Conservation (phyloP, 768 basidiomycete genomes). For the Auriculariales sp. region DNA sequence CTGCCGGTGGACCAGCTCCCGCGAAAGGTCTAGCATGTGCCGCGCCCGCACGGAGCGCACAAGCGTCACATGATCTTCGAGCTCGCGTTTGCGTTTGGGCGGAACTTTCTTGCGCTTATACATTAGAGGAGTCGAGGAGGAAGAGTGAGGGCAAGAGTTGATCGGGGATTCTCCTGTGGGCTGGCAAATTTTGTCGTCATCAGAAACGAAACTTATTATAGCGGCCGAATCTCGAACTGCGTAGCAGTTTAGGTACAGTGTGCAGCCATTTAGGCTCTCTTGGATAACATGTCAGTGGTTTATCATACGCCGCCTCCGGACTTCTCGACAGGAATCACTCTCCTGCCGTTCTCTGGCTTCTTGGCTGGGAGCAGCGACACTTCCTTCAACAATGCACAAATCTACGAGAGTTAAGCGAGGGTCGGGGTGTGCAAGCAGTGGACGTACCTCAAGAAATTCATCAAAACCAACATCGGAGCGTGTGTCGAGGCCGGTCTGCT, state of each 20-base stretch:
- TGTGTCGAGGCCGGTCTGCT: conserved; percentile 52
- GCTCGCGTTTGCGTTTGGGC: background rate
- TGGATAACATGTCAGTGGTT: background rate
- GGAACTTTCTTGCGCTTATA: too few species aligned
- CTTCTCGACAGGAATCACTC: conserved; percentile 38
- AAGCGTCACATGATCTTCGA: background rate
- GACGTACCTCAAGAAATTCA: conserved; percentile 73
- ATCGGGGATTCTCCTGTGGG: too few species aligned
- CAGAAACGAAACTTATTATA: too few species aligned
- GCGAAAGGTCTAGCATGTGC: background rate
- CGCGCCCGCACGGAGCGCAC: background rate
- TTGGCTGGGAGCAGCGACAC: conserved; percentile 25
- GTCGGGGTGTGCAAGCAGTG: background rate
- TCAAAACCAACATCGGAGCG: conserved; percentile 55
- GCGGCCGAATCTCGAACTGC: background rate
- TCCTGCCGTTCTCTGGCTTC: conserved; percentile 20
- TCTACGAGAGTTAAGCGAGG: conserved; percentile 22
- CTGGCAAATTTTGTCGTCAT: too few species aligned
- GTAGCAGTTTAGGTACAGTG: background rate
- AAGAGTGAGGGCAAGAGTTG: too few species aligned
- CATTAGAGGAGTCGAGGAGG: too few species aligned
- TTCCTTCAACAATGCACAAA: conserved; percentile 62
- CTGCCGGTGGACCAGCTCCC: background rate
- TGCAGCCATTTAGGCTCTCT: background rate
- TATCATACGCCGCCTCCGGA: conserved; percentile 35